Conservation (phyloP, 2,329 filamentous ascomycete genomes). For the Knufia fluminis region DNA sequence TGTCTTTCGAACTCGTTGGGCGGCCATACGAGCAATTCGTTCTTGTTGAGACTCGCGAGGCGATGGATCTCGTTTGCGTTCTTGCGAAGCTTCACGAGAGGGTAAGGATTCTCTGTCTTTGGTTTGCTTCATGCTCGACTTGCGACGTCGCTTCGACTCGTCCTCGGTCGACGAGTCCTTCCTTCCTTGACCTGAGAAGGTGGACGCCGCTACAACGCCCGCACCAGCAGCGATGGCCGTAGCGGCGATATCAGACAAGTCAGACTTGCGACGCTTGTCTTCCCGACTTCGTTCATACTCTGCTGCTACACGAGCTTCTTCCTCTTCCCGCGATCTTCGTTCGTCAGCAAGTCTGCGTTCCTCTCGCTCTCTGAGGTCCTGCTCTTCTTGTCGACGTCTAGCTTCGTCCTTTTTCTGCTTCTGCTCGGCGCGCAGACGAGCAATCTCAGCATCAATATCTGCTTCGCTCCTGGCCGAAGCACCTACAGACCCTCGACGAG, state of each 20-base stretch:
- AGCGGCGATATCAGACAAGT: conserved; percentile 34
- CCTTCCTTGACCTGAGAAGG: conserved; percentile 13
- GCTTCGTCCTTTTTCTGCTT: conserved; percentile 14
- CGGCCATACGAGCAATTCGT: conserved; percentile 25
- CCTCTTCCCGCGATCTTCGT: conserved; percentile 4
- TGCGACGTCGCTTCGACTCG: conserved; percentile 15
- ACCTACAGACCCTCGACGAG: conserved; percentile 9
- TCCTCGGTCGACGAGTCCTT: conserved; percentile 24
- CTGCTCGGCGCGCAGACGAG: conserved; percentile 19
- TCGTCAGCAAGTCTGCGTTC: conserved; percentile 16
- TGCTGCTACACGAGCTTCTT: background rate
- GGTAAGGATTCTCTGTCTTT: conserved; percentile 11
- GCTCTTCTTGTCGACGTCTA: conserved; percentile 7
- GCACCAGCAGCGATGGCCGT: conserved; percentile 41
- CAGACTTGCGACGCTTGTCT: conserved; percentile 8
- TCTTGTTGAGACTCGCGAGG: conserved; percentile 16
- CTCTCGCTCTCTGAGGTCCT: conserved; percentile 23
- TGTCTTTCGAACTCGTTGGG: conserved; percentile 25
- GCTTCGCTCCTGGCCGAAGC: conserved; percentile 11
- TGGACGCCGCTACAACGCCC: conserved; percentile 35
- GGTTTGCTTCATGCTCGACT: conserved; percentile 25
- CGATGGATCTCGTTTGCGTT: conserved; percentile 6
- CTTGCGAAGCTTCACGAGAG: background rate
- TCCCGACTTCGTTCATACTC: background rate
- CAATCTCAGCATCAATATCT: conserved; percentile 22